Conservation (phyloP, 225 moss, liverwort and hornwort species). For the Marchantia polymorpha region DNA sequence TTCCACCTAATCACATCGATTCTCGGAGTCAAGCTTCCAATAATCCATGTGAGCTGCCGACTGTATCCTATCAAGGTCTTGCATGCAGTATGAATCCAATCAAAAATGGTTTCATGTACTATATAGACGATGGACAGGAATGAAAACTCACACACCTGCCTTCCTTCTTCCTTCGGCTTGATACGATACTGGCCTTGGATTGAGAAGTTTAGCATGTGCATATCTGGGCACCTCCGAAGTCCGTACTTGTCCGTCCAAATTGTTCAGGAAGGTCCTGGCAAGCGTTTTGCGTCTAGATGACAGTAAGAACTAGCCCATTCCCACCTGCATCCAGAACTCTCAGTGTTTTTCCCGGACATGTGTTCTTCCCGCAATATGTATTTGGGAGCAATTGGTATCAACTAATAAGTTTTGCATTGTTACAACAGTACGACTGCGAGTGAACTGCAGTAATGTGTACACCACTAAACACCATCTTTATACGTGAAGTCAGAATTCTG, state of each 20-base stretch:
- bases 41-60: slow-evolving; percentile 19
- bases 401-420: background rate
- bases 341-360: background rate
- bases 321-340: background rate
- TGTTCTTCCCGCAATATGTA: background rate
- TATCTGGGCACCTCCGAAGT: background rate
- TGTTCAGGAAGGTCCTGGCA: background rate
- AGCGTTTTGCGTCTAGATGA: background rate
- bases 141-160: background rate
- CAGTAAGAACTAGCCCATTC: background rate
- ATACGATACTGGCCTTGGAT: background rate
- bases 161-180: background rate
- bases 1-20: background rate
- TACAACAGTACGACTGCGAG: background rate
- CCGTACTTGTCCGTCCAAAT: background rate
- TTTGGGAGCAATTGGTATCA: background rate
- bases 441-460: background rate
- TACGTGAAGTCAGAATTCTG: background rate
- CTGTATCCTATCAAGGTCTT: background rate
- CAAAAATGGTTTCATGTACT: slow-evolving; percentile 4
- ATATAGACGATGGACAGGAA: background rate
- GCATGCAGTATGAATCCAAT: slow-evolving; percentile 7
- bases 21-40: background rate
- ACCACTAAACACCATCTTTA: background rate
- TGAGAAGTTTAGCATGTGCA: background rate